Percentiles rank a stretch among this genome's conserved stretches.
Conservation (phyloP, 179 eudicot genomes). For the Patellifolia procumbens region DNA sequence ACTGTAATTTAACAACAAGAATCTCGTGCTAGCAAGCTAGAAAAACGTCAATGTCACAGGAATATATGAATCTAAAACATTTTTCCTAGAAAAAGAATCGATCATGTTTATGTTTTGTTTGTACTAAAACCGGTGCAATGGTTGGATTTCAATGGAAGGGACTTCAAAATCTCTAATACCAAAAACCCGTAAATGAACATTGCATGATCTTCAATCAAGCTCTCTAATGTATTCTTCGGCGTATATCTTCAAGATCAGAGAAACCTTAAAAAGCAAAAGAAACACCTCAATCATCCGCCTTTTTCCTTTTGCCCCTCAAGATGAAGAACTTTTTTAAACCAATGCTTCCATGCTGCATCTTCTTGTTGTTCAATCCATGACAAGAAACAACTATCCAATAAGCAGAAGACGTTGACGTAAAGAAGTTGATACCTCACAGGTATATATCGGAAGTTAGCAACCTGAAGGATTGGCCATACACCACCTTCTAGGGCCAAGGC, state of each 20-base stretch:
- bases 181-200: slow-evolving; percentile 18
- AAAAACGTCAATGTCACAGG: neutral
- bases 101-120: neutral
- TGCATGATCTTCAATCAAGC: neutral
- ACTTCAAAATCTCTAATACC: slow-evolving; percentile 14
- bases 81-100: neutral
- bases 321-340: slow-evolving; percentile 51
- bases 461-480: slow-evolving; percentile 89
- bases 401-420: slow-evolving; percentile 90
- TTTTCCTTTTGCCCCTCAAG: slow-evolving; percentile 48
- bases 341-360: slow-evolving; percentile 90
- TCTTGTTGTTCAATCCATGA: slow-evolving; percentile 97
- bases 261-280: neutral
- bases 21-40: neutral
- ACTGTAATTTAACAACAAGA: neutral
- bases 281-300: slow-evolving; percentile 37
- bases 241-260: slow-evolving; percentile 6
- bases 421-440: slow-evolving; percentile 94
- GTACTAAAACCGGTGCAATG: slow-evolving; percentile 15
- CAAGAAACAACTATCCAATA: slow-evolving; percentile 91
- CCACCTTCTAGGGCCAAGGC: slow-evolving; percentile 85
- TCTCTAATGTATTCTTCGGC: neutral
- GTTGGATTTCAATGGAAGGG: slow-evolving; percentile 3
- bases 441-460: slow-evolving; percentile 80
- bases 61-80: neutral